phyloP scores from a whole-genome alignment of 1,284 basidiomycete species.

The Schizophyllum commune region DNA sequence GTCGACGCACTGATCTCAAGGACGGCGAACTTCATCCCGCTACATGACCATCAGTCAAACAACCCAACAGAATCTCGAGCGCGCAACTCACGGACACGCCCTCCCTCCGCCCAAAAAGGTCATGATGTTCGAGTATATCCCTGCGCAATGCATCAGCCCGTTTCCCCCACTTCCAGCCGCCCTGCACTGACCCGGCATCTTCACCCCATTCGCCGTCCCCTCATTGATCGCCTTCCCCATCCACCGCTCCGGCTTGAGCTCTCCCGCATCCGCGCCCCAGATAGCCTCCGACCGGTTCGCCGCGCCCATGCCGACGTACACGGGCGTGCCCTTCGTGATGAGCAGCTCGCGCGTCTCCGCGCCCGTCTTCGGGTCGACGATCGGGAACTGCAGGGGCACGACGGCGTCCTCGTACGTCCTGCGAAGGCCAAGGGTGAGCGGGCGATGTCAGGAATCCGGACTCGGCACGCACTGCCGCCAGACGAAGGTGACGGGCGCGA shows the following conservation, averaged over 20 bases:
- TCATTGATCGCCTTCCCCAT: conserved; percentile 6
- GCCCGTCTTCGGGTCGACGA: conserved; percentile 10
- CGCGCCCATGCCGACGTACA: conserved; percentile 16
- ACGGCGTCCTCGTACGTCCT: conserved; percentile 17
- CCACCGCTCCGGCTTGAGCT: conserved; percentile 11
- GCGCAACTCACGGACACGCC: conserved; percentile 9
- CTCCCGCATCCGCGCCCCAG: conserved; percentile 8
- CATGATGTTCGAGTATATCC: conserved; percentile 10
- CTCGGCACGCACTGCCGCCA: conserved; percentile 16
- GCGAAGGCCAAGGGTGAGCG: not conserved
- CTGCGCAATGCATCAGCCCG: conserved; percentile 24
- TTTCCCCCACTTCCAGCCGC: conserved; percentile 27
- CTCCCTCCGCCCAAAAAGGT: conserved; percentile 9
- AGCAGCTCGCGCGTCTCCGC: conserved; percentile 10
- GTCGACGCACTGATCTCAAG: conserved; percentile 7
- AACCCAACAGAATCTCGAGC: not conserved
- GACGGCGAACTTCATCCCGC: conserved; percentile 10
- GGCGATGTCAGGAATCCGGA: not conserved
- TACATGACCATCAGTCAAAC: not conserved
- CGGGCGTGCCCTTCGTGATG: conserved; percentile 19
- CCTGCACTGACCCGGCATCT: not conserved
- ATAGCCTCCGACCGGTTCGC: conserved; percentile 16
- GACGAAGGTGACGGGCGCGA: conserved; percentile 11
- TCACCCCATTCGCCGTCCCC: not conserved
- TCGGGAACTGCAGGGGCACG: conserved; percentile 17